phyloP scores from a whole-genome alignment of 345 rosid genomes.

The Eucalyptus fibrosa region DNA sequence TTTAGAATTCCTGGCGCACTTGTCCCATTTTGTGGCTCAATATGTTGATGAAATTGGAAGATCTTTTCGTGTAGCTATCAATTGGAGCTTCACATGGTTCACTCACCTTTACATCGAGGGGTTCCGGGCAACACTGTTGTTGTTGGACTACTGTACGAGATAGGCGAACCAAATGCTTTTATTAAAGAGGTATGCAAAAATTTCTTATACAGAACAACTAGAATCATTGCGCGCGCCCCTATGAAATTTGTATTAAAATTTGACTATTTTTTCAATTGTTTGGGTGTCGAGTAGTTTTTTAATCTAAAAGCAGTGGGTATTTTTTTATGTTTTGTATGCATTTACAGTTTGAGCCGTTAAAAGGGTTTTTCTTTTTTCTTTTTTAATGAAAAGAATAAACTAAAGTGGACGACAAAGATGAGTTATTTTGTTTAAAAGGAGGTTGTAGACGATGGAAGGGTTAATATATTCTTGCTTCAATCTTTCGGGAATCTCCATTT shows the following conservation, averaged over 20 bases:
- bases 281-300: not conserved
- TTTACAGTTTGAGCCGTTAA: not conserved
- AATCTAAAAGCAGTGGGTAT: not conserved
- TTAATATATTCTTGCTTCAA: not conserved
- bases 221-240: not conserved
- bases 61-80: slow-evolving; percentile 18
- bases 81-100: slow-evolving; percentile 76
- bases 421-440: not conserved
- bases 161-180: slow-evolving; percentile 35
- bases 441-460: not conserved
- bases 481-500: not conserved
- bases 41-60: not conserved
- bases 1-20: not conserved
- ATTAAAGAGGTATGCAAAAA: slow-evolving; percentile 28
- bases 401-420: not conserved
- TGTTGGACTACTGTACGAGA: slow-evolving; percentile 29
- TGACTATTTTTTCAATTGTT: not conserved
- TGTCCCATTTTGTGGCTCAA: not conserved
- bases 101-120: slow-evolving; percentile 18
- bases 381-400: not conserved
- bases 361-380: too few species aligned
- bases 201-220: not conserved
- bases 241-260: not conserved
- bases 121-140: slow-evolving; percentile 23
- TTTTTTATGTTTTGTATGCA: not conserved